Base-by-base conservation (phyloP, 2,329 filamentous ascomycete species). In the Byssochlamys sp. region DNA sequence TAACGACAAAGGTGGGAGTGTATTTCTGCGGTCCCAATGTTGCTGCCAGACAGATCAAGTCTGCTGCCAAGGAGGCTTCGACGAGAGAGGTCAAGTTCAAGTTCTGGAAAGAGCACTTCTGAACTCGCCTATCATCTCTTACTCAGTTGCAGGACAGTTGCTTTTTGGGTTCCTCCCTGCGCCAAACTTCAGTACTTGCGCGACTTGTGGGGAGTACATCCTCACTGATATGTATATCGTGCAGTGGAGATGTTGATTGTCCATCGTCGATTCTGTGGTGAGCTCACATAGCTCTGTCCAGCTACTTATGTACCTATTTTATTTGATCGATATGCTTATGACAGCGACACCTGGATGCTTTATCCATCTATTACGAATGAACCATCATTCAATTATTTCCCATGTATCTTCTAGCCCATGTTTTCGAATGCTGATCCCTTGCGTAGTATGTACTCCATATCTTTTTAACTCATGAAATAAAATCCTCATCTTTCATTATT, bases 81-180 rank as follows among this genome's bases (percentile, higher is more conserved):
- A 85, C 83, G 39, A 83, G 83, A 61, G 89, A 95, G 65, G 90
- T 99, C 58, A 84, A 86, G 67, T 99, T 97, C 78, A 89, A 90
- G 67, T 99, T 99, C 80, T 99, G 94, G 94, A 99, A 99, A 79
- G 94, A 99, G 76, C 92, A 99, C 69, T 79, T 78, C 61, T 79
- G 71, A 60, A 52, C 53, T 29, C 39, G n/a, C 19, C 19, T 14
- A 19, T n/a, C 19, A 5, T n/a, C 25, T 48, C 57, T 19, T 19
- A 19, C 19, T 19, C 19, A 19, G 19, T 19, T 19, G 19, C 19
- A 19, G 31, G 14, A 33, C 39, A 39, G n/a, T 39, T 5, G 28
- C 33, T 35, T 35, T 9, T 12, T n/a, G 19, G 19, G 19, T 39
- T 39, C 35, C 35, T 39, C 12, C 14, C 35, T 39, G 14, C 14